Base-by-base conservation (phyloP, 2,329 filamentous ascomycete genomes). In the Fusarium sp. region DNA sequence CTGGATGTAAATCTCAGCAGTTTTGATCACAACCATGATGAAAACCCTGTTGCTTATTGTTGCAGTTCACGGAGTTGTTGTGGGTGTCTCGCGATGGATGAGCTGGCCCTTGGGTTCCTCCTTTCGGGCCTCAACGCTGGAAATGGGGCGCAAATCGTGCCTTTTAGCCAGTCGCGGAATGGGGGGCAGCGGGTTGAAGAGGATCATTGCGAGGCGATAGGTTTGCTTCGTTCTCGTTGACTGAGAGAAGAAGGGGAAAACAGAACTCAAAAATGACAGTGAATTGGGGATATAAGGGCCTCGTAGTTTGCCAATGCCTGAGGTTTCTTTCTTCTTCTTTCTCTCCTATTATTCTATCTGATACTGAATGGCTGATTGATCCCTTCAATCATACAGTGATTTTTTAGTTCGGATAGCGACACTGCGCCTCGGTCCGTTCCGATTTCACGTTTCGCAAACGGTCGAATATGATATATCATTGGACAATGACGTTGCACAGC, bases 351-450 rank as follows among this genome's bases (percentile, higher is more conserved):
- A 35, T 54, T 56, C 31, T n/a, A 22, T 42, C 45, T 35, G 26
- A 60, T 49, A 63, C 49, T 36, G 56, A 45, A 48, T 33, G 33
- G 14, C 12, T 6, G n/a, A 52, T 56, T 35, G 57, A 51, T 35
- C 44, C 39, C 56, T 51, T 44, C 49, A 41, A 57, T 36, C 33
- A 49, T 57, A 66, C 35, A 66, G 36, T 36, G 33, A 31, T 15
- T 54, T 54, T 35, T 51, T 49, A 49, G 56, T 60, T 61, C 54
- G 48, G 49, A 59, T 60, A 60, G 62, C 60, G 42, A 60, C 69
- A 51, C 64, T 61, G 61, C 72, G 72, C 72, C 69, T 75, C 72
- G 72, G 72, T 74, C 72, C 72, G 72, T 73, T 72, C 72, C 72
- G 72, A 73, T 69, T 72, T n/a, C 63, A 54, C 58, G 58, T 64